phyloP scores from a whole-genome alignment of 768 basidiomycete species.

The Pholiota molesta region DNA sequence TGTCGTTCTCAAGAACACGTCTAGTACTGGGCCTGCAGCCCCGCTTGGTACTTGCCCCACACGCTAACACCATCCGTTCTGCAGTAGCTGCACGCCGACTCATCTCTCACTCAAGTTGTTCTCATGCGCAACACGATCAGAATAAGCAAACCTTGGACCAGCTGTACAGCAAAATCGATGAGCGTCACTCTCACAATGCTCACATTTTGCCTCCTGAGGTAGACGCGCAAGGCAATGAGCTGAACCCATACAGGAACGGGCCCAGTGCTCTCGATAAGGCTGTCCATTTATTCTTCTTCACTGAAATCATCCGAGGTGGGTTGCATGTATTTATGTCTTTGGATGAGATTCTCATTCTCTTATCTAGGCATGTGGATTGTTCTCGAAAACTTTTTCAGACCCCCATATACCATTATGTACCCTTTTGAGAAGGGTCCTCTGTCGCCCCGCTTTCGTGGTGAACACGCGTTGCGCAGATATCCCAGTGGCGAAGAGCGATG shows the following conservation, averaged over 20 bases:
- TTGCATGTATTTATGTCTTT: conserved; percentile 10
- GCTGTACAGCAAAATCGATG: conserved; percentile 40
- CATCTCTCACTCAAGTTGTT: conserved; percentile 46
- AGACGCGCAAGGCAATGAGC: conserved; percentile 51
- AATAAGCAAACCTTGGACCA: conserved; percentile 26
- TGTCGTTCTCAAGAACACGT: conserved; percentile 53
- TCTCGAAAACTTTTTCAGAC: conserved; percentile 86
- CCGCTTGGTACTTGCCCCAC: conserved; percentile 37
- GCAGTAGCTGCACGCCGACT: conserved; percentile 51
- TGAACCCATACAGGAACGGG: conserved; percentile 75
- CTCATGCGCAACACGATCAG: conserved; percentile 40
- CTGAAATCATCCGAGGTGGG: conserved; percentile 94
- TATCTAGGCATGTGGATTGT: conserved; percentile 96
- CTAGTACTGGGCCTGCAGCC: conserved; percentile 56
- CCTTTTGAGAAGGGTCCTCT: conserved; percentile 98
- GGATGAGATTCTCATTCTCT: conserved; percentile 17
- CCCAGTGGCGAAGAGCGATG: conserved; percentile 98
- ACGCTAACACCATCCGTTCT: conserved; percentile 33
- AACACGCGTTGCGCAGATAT: conserved; percentile 95
- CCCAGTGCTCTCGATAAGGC: conserved; percentile 96
- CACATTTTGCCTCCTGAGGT: conserved; percentile 25
- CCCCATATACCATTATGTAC: conserved; percentile 98
- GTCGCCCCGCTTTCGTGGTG: conserved; percentile 97
- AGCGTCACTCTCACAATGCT: conserved; percentile 30
- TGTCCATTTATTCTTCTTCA: conserved; percentile 96